Evolutionary conservation across 106 monocot genomes (phyloP).

Genomic region (Dendrobium officinale): DNA sequence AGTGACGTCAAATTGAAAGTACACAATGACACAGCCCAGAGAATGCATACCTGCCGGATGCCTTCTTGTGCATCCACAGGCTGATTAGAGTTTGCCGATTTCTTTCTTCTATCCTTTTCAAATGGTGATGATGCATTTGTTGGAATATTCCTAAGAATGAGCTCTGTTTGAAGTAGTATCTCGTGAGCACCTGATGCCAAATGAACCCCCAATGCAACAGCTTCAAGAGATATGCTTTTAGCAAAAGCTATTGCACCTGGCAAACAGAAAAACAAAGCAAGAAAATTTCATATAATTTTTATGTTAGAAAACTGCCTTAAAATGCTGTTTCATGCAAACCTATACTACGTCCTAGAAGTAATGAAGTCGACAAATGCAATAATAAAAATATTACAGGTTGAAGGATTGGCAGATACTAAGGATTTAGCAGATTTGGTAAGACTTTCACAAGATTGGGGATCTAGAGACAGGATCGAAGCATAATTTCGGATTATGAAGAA

Average conservation of each 20-base stretch:
- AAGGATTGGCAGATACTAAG: not conserved
- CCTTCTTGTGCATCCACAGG: slow-evolving; percentile 83
- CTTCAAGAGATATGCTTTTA: slow-evolving; percentile 87
- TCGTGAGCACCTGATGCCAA: slow-evolving; percentile 95
- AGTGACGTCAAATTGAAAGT: not conserved
- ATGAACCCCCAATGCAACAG: slow-evolving; percentile 90
- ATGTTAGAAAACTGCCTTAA: not conserved
- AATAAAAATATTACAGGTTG: not conserved
- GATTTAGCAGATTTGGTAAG: not conserved
- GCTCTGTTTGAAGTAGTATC: slow-evolving; percentile 74
- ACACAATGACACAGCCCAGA: not conserved
- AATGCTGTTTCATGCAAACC: not conserved
- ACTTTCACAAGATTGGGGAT: too few species aligned
- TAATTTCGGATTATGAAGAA: too few species aligned
- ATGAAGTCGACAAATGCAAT: not conserved
- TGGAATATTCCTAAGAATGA: slow-evolving; percentile 45
- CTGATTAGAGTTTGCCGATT: slow-evolving; percentile 54
- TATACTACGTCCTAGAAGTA: not conserved
- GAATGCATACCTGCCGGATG: slow-evolving; percentile 59
- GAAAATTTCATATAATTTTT: not conserved
- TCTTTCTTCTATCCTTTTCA: slow-evolving; percentile 21
- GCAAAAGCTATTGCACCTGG: slow-evolving; percentile 88
- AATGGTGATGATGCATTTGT: slow-evolving; percentile 22
- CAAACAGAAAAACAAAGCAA: slow-evolving; percentile 1
- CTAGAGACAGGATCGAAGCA: too few species aligned